Conservation (phyloP, 129 eudicot genomes). For the Lactuca saligna region DNA sequence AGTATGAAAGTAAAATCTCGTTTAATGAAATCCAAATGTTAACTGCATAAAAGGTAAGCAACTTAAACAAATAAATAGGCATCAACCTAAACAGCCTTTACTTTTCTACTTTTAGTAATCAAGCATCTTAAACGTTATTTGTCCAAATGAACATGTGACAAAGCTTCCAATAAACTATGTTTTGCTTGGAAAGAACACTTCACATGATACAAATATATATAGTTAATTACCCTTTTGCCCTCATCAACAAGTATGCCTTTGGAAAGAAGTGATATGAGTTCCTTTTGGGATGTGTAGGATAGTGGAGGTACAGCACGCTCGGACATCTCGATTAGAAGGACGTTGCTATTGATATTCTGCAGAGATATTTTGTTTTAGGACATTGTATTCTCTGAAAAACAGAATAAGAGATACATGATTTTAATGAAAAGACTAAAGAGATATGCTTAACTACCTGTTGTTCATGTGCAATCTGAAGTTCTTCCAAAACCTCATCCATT, state of each 20-base stretch:
- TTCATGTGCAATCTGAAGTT: too few relatives aligned
- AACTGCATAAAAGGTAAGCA: not conserved
- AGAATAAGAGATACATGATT: too few relatives aligned
- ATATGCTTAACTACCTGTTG: too few relatives aligned
- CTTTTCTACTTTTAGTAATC: too few relatives aligned
- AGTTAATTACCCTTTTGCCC: conserved; percentile 15
- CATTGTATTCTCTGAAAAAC: too few relatives aligned
- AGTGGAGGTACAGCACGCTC: not conserved
- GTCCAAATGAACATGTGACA: too few relatives aligned
- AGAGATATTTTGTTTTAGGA: too few relatives aligned
- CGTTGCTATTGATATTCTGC: too few relatives aligned
- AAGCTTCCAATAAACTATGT: not conserved
- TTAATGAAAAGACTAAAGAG: too few relatives aligned
- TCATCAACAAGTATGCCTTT: conserved; percentile 16
- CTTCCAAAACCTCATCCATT: too few relatives aligned
- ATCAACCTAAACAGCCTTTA: not conserved
- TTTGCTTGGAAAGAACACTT: not conserved
- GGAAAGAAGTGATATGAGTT: conserved; percentile 2
- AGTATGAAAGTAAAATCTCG: not conserved
- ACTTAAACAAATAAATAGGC: not conserved
- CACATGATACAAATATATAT: not conserved
- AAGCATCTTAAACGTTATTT: too few relatives aligned
- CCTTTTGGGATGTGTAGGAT: conserved; percentile 5
- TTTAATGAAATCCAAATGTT: too few relatives aligned
- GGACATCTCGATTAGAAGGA: not conserved